Evolutionary conservation across 495 filamentous ascomycete species (phyloP).

Genomic region (Neurospora sp.): DNA sequence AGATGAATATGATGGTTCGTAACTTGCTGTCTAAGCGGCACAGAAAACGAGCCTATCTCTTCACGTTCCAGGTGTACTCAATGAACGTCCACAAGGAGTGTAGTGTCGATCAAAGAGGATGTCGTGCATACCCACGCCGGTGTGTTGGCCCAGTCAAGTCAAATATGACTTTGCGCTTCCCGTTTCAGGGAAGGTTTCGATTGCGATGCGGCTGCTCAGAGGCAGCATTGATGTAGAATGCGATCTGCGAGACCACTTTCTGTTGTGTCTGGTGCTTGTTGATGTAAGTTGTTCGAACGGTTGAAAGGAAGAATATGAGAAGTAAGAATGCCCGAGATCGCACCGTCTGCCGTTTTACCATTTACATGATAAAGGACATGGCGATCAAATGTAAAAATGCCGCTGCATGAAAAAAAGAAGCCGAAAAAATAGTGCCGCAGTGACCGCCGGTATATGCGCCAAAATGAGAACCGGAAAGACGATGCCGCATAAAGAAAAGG

Average conservation of each 20-base stretch:
- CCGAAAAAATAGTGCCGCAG: background rate
- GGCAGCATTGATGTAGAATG: background rate
- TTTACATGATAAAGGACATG: background rate
- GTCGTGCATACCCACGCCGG: background rate
- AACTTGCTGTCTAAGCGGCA: background rate
- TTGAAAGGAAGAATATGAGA: background rate
- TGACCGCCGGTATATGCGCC: background rate
- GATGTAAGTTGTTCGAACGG: background rate
- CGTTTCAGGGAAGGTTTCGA: background rate
- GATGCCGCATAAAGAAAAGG: background rate
- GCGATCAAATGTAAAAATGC: background rate
- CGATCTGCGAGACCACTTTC: background rate
- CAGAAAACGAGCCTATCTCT: background rate
- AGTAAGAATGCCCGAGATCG: background rate
- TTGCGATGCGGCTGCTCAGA: background rate
- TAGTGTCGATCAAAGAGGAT: background rate
- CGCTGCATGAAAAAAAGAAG: background rate
- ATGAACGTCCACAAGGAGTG: background rate
- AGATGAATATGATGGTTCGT: background rate
- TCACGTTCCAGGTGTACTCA: background rate
- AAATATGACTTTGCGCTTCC: background rate
- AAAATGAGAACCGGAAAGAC: background rate
- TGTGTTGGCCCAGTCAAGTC: background rate
- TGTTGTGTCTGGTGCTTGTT: background rate
- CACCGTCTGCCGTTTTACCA: background rate